Base-by-base conservation (phyloP, 2,329 filamentous ascomycete species). In the Magnaporthiopsis rhizophila region DNA sequence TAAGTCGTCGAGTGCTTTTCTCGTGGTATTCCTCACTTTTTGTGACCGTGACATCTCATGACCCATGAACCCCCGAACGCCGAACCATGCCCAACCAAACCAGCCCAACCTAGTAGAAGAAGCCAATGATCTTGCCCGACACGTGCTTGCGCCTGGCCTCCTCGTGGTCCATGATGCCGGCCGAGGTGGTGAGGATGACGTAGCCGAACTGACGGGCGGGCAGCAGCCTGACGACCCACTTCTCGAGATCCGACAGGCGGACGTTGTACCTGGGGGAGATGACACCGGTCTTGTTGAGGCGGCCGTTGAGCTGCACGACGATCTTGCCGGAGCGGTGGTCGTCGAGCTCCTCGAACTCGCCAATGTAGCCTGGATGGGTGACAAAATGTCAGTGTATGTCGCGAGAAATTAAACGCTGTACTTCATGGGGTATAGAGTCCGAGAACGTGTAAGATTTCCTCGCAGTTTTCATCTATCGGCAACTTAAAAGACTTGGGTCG, bases 241-340 rank as follows among this genome's bases (percentile, higher is more conserved):
- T 97, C 91, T 99, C 95, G 78, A 99, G 87, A 75, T 99, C 95
- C 76, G 86, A 83, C 77, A 99, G 92, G 81, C 94, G 92, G 81
- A 99, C 91, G 88, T 98, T 98, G 91, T 97, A 99, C 80, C 95
- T 91, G 79, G 95, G 95, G 71, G 89, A 95, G 88, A 99, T 99
- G 84, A 97, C 94, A 86, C 94, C 95, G 71, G 91, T 95, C 89
- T 98, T 97, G 91, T 97, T 97, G 81, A 97, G 87, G 74, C 76
- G 95, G 81, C 95, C 95, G 84, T 97, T 99, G 72, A 99, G 90
- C 88, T 99, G 95, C 77, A 99, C 95, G 75, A 99, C 92, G 71
- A 99, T 97, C 90, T 99, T 99, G 87, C 95, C 95, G 77, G 93
- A 95, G 80, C 95, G 92, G 89, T 99, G 95, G 85, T 99, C 93